phyloP scores from a whole-genome alignment of 441 rosid species.

The Populus hybrid region DNA sequence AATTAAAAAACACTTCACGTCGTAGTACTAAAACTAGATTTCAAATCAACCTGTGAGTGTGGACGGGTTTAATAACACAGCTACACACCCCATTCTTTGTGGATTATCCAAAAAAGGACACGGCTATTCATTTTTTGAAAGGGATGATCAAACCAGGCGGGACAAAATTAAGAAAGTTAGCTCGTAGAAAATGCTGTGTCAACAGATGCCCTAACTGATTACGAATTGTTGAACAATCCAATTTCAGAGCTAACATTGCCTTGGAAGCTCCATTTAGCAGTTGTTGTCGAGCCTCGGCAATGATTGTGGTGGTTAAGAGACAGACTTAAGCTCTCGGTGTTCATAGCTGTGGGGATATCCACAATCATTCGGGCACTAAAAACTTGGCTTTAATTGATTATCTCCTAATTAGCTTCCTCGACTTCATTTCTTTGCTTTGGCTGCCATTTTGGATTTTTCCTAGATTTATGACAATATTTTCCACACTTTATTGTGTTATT shows the following conservation, averaged over 20 bases:
- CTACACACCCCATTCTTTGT: no score
- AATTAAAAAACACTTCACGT: rapidly evolving
- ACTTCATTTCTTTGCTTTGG: neutral
- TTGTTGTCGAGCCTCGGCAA: neutral
- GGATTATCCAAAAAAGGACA: no score
- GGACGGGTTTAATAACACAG: no score
- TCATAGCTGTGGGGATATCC: neutral
- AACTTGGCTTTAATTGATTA: neutral
- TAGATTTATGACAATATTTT: no score
- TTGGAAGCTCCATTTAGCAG: neutral
- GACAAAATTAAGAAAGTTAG: neutral
- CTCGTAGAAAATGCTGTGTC: neutral
- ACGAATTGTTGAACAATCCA: neutral
- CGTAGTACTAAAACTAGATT: no score
- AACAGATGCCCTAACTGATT: neutral
- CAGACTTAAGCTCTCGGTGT: neutral
- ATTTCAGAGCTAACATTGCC: neutral
- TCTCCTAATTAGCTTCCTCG: neutral
- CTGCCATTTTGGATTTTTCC: neutral
- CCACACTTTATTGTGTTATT: no score
- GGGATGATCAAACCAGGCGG: neutral
- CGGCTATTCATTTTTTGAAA: no score
- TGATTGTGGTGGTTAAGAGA: neutral
- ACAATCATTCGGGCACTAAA: neutral
- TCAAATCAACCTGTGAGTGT: no score